Evolutionary conservation across 331 rosid species (phyloP), one percentile per base, ranked within the genome.

Genomic region (Erythrophleum ivorense): DNA sequence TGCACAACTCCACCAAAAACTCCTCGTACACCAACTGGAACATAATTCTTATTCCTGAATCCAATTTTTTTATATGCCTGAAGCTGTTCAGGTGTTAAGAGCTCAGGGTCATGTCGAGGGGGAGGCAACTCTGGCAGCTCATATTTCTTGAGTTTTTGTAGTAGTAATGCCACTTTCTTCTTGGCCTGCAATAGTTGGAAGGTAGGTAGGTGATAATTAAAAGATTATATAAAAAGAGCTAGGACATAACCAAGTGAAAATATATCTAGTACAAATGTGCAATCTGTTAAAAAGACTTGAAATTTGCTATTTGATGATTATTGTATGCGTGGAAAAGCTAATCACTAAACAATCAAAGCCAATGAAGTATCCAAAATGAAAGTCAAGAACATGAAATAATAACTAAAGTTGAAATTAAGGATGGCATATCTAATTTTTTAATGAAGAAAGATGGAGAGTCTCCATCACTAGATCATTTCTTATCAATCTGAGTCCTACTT

Each of bases 1-100:
- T 96, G 99, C 71, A 96, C 99, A 58, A 96, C 99, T 53, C 99
- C 99, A 80, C 99, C 99, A 76, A 96, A 96, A 53, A 96, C 99
- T 82, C 99, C 99, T 83, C 98, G 97, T 43, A 96, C 99, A 80
- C 99, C 99, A 73, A 96, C 98, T 2, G 97, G 98, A 72, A 96
- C 98, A 74, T 96, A 96, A 75, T 96, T 96, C 88, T 92, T 96
- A 46, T 96, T 96, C 87, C 85, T 90, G 88, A 96, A 93, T 63
- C 99, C 99, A 83, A 96, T 83, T 86, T 92, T 96, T 74, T 92
- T 93, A 78, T 38, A 93, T 8, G 97, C 97, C 82, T 96, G 99
- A 83, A 96, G 97, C 31, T 96, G 97, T 76, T 96, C 99, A 0
- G 91, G 81, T 64, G 97, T 92, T 4, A 96, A 88, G 81, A 96